Evolutionary conservation across 805 yeast genomes (phyloP), one percentile per base, ranked within the genome.

Genomic region (Yarrowia sp.): DNA sequence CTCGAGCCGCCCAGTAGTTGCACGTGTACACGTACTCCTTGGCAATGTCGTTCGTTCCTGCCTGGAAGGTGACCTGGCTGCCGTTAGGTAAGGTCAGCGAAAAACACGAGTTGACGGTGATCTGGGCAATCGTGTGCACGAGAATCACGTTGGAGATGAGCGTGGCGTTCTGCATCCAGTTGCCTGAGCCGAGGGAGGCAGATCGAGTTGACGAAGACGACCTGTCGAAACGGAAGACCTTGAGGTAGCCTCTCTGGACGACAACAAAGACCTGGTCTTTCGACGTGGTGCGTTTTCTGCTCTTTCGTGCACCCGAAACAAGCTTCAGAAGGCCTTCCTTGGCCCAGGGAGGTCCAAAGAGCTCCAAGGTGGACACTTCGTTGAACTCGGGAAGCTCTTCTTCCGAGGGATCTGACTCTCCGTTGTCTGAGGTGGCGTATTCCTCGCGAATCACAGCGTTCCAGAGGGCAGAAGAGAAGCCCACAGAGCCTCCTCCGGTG

Each of bases 1-100:
- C 81, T 65, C 92, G 81, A 1, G 94, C 88, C 2, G 96, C 89
- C 97, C 97, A 91, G 70, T 88, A 90, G 72, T 90, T 91, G 72
- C 94, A 85, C 2, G 93, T 82, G 66, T 86, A 82, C 24, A 87
- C 83, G 71, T 82, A 89, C 68, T 84, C 87, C 44, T 77, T 74
- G 0, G 96, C 93, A 63, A 82, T 81, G 65, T 84, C 87, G 32
- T 75, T 70, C 8, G 89, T 83, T 5, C 86, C 86, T 0, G 90
- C 84, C 71, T 81, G 83, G 69, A 88, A 86, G 3, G 46, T 24
- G 18, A 56, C 62, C 14, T 35, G 27, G 16, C 56, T 29, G 16
- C 58, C 62, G 29, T 62, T 44, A 9, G 62, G 51, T 1, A 76
- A 71, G n/a, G 68, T 65, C 29, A 77, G 78, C 58, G 74, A 74